These are phyloP conservation scores for Scytalidium lignicola DNA, from an alignment of 2,329 filamentous ascomycete genomes.

Conservation along the genomic window DNA sequence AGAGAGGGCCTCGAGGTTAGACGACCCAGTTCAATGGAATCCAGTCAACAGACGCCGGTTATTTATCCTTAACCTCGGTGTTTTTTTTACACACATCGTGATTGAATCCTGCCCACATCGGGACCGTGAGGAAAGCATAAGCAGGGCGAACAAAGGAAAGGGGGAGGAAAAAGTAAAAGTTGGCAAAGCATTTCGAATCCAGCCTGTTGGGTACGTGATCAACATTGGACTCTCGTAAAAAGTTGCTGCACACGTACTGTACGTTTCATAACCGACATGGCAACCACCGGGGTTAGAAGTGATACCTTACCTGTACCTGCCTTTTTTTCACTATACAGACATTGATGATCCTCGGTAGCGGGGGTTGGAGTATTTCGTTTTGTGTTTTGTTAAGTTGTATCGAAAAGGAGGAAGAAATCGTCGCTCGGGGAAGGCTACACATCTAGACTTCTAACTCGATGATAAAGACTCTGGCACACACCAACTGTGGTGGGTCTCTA, in stretches of 20 bases:
- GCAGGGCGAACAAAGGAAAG: not conserved
- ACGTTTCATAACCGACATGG: not conserved
- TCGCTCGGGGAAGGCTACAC: not conserved
- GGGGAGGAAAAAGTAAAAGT: too few relatives aligned
- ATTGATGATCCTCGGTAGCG: not conserved
- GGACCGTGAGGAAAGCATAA: too few relatives aligned
- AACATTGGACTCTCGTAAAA: not conserved
- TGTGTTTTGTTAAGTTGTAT: not conserved
- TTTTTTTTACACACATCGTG: too few relatives aligned
- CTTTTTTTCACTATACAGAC: not conserved
- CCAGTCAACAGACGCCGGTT: too few relatives aligned
- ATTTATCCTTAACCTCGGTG: too few relatives aligned
- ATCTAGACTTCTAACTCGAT: not conserved
- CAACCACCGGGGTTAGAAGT: not conserved
- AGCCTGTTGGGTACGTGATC: not conserved
- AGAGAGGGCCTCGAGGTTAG: too few relatives aligned
- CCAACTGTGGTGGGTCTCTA: not conserved
- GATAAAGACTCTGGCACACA: not conserved
- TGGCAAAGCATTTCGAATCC: not conserved
- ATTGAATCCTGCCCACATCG: too few relatives aligned
- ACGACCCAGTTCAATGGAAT: too few relatives aligned
- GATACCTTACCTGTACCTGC: not conserved
- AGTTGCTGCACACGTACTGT: not conserved
- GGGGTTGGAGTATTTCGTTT: not conserved
- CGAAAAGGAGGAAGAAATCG: not conserved